Evolutionary conservation across 805 yeast species (phyloP), one percentile per base, ranked within the genome.

Genomic region (Yarrowia phangngaensis): DNA sequence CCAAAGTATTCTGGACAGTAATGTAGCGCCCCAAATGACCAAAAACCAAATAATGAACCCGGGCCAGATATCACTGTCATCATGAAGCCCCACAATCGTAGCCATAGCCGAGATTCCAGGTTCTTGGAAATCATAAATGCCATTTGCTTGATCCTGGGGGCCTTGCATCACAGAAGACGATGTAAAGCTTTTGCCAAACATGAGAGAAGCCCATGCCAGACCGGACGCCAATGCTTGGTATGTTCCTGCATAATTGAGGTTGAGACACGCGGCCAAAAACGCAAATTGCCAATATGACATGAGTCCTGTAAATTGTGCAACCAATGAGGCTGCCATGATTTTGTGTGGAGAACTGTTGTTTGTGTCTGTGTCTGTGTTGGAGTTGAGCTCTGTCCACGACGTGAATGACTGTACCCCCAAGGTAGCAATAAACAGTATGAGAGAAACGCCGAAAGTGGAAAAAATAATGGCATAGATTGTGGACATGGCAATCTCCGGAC

Each of bases 211-310:
- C 86, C 86, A 80, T 13, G 75, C 62, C 14, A 76, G 57, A 12
- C 70, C 63, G 3, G 77, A 66, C 36, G 78, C 60, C 11, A 76
- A 59, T 0, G 82, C 82, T 53, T 73, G 82, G 52, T 71, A 76
- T 57, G 75, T 79, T 0, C 82, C 84, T 0, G 88, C 87, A 55
- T 75, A 81, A 19, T 68, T 64, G 14, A 81, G 59, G 54, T 71
- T 70, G 20, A 82, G 64, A 13, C 53, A 54, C 4, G 76, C 81
- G 55, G 75, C 68, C 58, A 79, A 76, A 32, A 78, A 70, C 1
- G 79, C 73, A 64, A 74, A 80, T 58, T 82, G 87, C 24, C 78
- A 58, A 60, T 79, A 80, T 14, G 69, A 61, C 2, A 80, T 54
- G 13, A 38, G 24, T 14, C 23, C 31, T 4, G 32, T 24, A 32